phyloP scores from a whole-genome alignment of 768 basidiomycete genomes.

The Peribolospora kevripleyi region DNA sequence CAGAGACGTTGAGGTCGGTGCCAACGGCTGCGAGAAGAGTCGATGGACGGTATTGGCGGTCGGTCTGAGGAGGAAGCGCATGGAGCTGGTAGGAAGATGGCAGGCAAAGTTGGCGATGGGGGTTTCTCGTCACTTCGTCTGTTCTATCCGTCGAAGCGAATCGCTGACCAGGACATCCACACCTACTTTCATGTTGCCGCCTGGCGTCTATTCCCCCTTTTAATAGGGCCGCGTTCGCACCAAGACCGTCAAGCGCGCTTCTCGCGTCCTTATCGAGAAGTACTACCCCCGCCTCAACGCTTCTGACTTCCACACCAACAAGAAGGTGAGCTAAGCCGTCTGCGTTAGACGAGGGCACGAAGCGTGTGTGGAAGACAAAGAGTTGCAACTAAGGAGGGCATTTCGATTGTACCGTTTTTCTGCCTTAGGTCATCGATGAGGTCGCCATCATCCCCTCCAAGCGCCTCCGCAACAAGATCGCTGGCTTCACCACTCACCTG shows the following conservation, averaged over 20 bases:
- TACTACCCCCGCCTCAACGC: constrained; percentile 76
- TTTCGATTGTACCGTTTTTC: neutral
- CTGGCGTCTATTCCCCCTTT: neutral
- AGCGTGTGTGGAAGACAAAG: too few relatives aligned
- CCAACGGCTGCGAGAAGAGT: too few relatives aligned
- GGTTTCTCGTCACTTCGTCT: too few relatives aligned
- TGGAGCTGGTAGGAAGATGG: too few relatives aligned
- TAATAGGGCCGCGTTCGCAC: constrained; percentile 91
- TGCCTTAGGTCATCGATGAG: constrained; percentile 34
- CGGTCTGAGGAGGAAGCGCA: too few relatives aligned
- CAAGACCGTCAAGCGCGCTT: constrained; percentile 99
- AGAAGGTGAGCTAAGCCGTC: constrained; percentile 6
- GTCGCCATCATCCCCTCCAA: constrained; percentile 71
- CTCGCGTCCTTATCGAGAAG: constrained; percentile 96
- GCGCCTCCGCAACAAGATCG: constrained; percentile 97
- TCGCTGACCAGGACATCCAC: too few relatives aligned
- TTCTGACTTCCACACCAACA: constrained; percentile 14
- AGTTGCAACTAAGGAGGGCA: too few relatives aligned
- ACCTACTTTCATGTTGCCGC: neutral
- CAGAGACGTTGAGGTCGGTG: too few relatives aligned
- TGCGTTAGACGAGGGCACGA: too few relatives aligned
- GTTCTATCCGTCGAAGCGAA: too few relatives aligned
- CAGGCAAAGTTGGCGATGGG: too few relatives aligned
- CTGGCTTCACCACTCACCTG: constrained; percentile 97
- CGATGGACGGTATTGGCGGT: too few relatives aligned